Evolutionary conservation across 345 rosid genomes (phyloP).

Genomic region (Salix udensis): DNA sequence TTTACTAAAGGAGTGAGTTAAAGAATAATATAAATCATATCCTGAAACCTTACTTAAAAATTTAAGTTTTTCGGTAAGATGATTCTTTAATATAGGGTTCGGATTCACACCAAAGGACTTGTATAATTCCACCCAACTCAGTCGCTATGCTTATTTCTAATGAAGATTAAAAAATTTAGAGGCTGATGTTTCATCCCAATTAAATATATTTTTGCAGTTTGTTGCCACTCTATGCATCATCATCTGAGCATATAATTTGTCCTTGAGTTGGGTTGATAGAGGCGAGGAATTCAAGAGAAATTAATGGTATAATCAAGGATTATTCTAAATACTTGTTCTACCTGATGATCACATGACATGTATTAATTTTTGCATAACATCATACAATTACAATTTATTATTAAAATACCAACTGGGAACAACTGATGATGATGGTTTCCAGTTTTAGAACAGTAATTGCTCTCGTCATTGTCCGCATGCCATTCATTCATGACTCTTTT

Average conservation of each 20-base stretch:
- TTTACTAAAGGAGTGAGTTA: no score
- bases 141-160: neutral
- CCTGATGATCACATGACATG: neutral
- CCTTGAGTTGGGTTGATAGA: conserved; percentile 10
- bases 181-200: conserved; percentile 22
- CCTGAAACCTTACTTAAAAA: no score
- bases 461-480: conserved; percentile 20
- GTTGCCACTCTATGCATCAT: conserved; percentile 6
- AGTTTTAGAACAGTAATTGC: conserved; percentile 9
- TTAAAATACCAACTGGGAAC: neutral
- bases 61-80: rapidly evolving
- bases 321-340: neutral
- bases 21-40: no score
- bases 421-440: neutral
- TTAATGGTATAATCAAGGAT: conserved; percentile 11
- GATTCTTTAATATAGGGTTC: neutral
- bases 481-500: neutral
- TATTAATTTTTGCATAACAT: neutral
- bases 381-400: conserved; percentile 1
- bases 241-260: neutral
- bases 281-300: conserved; percentile 4
- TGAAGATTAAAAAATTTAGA: conserved; percentile 13
- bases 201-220: conserved; percentile 6
- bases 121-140: neutral
- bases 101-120: neutral